Evolutionary conservation across 441 rosid species (phyloP).

Genomic region (Arabidopsis hybrid): DNA sequence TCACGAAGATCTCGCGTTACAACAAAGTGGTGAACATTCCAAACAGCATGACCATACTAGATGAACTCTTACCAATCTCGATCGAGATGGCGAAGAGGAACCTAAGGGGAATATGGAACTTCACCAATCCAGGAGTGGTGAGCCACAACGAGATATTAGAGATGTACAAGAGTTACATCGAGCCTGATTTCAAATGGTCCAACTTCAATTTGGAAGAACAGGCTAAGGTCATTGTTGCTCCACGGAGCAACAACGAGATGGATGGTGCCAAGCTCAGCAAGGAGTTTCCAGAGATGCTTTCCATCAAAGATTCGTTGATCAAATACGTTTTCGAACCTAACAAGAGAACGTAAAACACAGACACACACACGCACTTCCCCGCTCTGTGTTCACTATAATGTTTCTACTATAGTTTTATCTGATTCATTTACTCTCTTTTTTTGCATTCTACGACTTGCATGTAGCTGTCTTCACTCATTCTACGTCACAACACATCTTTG

Average conservation of each 20-base stretch:
- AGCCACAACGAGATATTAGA: conserved; percentile 92
- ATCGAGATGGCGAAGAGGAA: conserved; percentile 95
- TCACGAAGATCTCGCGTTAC: conserved; percentile 89
- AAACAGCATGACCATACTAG: conserved; percentile 93
- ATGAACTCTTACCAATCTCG: conserved; percentile 85
- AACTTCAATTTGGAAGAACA: conserved; percentile 94
- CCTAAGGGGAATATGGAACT: conserved; percentile 90
- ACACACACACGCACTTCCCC: conserved; percentile 6
- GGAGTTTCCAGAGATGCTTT: conserved; percentile 82
- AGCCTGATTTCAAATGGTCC: conserved; percentile 66
- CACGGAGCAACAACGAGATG: conserved; percentile 92
- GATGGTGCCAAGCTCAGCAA: conserved; percentile 83
- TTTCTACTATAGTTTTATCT: conserved; percentile 25
- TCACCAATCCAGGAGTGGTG: conserved; percentile 92
- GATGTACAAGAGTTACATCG: conserved; percentile 87
- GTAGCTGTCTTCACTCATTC: conserved; percentile 17
- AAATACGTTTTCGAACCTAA: conserved; percentile 82
- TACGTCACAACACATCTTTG: conserved; percentile 26
- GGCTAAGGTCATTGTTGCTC: conserved; percentile 89
- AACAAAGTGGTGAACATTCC: conserved; percentile 93
- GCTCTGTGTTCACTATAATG: conserved; percentile 26
- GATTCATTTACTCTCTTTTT: conserved; percentile 19
- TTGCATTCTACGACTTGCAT: conserved; percentile 14
- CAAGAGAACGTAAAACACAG: conserved; percentile 55
- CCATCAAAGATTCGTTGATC: conserved; percentile 83